Evolutionary conservation across 805 yeast species (phyloP), one percentile per base, ranked within the genome.

Genomic region (Naumovozyma baii): DNA sequence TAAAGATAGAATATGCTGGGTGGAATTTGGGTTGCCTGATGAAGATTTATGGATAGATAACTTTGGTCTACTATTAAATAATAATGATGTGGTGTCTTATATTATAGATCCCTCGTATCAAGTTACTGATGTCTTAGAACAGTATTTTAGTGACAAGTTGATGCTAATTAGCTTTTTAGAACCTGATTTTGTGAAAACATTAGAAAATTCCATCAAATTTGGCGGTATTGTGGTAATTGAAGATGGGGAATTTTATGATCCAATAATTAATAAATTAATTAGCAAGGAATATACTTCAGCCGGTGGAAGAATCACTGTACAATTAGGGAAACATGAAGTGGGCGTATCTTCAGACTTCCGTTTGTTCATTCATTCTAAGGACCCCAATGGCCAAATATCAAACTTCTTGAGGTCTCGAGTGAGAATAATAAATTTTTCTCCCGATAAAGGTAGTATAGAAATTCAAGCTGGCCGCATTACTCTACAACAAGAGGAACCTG

Each of bases 191-290:
- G 55, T 72, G 2, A 79, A 77, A 46, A 81, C 76, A 33, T 52
- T 90, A 13, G 95, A 87, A 54, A 82, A 85, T 50, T 80, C 94
- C 0, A 55, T 88, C 19, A 66, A 92, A 46, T 88, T 88, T 67
- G 96, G 97, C 3, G 86, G 84, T 2, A 50, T 73, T 1, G 63
- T 90, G 5, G 53, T 88, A 12, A 69, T 90, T 14, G 76, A 76
- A 47, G 90, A 90, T 61, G 87, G 88, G 3, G 96, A 90, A 52
- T 63, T 70, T 47, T 78, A 73, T 52, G 90, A 90, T 54, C 94
- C 96, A 0, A 61, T 83, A 5, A 53, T 90, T 9, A 73, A 73
- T 41, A 68, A 81, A 0, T 59, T 90, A 1, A 57, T 90, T 36
- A 68, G 74, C 34, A 66, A 67, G 25, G 94, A 86, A 42, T 68